These are phyloP conservation scores for Rhododendron kiyosumense DNA, from an alignment of 148 eudicot species.

Conservation along the genomic window DNA sequence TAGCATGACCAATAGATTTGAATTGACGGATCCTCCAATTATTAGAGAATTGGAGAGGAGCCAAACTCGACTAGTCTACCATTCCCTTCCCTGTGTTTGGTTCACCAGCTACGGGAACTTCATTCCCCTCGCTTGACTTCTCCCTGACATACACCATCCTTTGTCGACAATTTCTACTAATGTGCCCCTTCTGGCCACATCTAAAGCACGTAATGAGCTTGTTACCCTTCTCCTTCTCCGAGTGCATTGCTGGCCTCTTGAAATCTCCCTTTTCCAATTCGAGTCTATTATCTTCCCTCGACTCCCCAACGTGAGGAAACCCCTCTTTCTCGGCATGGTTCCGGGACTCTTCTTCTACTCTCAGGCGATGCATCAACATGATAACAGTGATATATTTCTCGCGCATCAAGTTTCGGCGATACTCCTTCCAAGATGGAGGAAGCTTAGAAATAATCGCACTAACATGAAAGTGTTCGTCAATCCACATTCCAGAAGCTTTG, in stretches of 20 bases:
- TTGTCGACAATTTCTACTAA: conserved; percentile 23
- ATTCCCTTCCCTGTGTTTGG: neutral
- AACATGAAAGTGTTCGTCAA: conserved; percentile 73
- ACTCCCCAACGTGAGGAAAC: conserved; percentile 12
- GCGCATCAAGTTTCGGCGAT: conserved; percentile 42
- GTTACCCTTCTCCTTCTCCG: neutral
- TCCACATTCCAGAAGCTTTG: conserved; percentile 47
- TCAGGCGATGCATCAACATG: conserved; percentile 61
- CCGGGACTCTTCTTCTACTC: conserved; percentile 53
- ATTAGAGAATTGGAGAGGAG: too few species aligned
- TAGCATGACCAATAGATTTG: too few species aligned
- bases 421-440: conserved; percentile 79
- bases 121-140: conserved; percentile 13
- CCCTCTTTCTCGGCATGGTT: conserved; percentile 19
- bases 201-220: conserved; percentile 18
- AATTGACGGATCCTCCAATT: too few species aligned
- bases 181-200: conserved; percentile 33
- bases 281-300: conserved; percentile 6
- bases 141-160: conserved; percentile 14
- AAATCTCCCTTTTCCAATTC: conserved; percentile 11
- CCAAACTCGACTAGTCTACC: too few species aligned
- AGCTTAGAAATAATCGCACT: conserved; percentile 69
- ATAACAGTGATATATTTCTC: conserved; percentile 51
- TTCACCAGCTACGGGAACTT: neutral
- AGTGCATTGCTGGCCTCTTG: conserved; percentile 14